A percentile compares a stretch with the other conserved stretches of the same genome.
These are phyloP conservation scores for Amoebophrya sp. DNA, from an alignment of 169 alveolate genomes.

Conservation along the genomic window DNA sequence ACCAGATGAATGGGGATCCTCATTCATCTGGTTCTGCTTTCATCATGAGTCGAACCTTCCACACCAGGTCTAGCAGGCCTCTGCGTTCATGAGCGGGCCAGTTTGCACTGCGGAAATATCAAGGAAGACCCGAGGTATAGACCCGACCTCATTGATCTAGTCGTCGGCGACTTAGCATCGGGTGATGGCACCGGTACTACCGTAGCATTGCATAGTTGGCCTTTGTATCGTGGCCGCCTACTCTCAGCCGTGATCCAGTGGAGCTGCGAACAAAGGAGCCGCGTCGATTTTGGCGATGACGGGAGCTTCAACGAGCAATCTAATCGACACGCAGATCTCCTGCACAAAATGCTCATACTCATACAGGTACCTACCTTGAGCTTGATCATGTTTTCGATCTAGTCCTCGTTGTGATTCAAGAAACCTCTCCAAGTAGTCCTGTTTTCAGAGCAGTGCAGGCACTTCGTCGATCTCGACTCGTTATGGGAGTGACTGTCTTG, in stretches of 20 bases:
- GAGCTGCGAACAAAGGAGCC: background rate
- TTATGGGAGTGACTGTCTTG: no score
- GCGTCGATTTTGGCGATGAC: background rate
- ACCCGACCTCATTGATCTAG: background rate
- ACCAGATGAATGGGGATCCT: no score
- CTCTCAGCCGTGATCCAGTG: background rate
- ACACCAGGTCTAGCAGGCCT: background rate
- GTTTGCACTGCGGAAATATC: background rate
- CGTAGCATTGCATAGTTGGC: slow-evolving; percentile 16
- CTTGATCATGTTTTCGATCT: background rate
- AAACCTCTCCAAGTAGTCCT: no score
- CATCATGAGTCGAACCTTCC: no score
- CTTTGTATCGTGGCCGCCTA: background rate
- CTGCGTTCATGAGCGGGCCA: background rate
- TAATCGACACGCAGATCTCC: background rate
- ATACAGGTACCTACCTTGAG: background rate
- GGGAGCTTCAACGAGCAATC: background rate
- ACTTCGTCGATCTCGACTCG: no score
- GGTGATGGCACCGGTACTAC: background rate
- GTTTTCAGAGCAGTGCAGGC: no score
- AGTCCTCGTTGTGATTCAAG: no score
- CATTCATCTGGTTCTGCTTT: no score
- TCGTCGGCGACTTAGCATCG: background rate
- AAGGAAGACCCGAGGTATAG: background rate
- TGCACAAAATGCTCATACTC: slow-evolving; percentile 12